Evolutionary conservation across 768 basidiomycete genomes (phyloP).

Genomic region (Phanerodontia chrysosporium): DNA sequence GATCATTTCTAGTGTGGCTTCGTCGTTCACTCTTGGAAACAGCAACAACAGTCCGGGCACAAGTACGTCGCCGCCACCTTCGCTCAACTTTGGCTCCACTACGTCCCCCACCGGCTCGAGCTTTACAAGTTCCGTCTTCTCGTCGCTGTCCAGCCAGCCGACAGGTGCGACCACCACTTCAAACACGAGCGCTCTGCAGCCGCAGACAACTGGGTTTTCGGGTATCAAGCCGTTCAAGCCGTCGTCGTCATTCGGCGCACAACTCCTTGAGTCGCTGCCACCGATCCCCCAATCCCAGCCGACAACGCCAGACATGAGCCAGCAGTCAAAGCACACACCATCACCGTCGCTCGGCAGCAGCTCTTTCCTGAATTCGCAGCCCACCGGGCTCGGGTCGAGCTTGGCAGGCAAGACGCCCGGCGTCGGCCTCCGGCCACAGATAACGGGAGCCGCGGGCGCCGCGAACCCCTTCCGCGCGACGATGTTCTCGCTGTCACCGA

Average conservation of each 20-base stretch:
- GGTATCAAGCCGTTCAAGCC: constrained; percentile 56
- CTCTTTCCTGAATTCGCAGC: constrained; percentile 38
- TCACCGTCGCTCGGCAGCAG: constrained; percentile 12
- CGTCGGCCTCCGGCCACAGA: constrained; percentile 35
- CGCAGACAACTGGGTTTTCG: constrained; percentile 47
- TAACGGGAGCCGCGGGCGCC: constrained; percentile 30
- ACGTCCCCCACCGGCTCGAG: constrained; percentile 37
- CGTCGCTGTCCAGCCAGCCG: constrained; percentile 45
- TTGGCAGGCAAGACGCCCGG: constrained; percentile 30
- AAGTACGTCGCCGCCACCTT: not conserved
- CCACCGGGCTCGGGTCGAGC: constrained; percentile 49
- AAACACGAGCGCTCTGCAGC: constrained; percentile 28
- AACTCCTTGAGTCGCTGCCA: constrained; percentile 50
- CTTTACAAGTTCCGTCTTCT: constrained; percentile 45
- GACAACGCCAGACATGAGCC: constrained; percentile 2
- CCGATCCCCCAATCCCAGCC: constrained; percentile 57
- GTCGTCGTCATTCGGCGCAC: constrained; percentile 47
- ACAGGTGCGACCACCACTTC: constrained; percentile 38
- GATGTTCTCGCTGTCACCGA: constrained; percentile 23
- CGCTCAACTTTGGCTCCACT: constrained; percentile 2
- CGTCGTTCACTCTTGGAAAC: constrained; percentile 55
- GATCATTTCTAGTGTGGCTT: constrained; percentile 69
- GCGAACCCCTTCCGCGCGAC: constrained; percentile 42
- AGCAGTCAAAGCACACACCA: constrained; percentile 2
- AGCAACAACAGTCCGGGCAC: not conserved